Conservation (phyloP, 225 moss, liverwort and hornwort species). For the Sphagnum contortum region DNA sequence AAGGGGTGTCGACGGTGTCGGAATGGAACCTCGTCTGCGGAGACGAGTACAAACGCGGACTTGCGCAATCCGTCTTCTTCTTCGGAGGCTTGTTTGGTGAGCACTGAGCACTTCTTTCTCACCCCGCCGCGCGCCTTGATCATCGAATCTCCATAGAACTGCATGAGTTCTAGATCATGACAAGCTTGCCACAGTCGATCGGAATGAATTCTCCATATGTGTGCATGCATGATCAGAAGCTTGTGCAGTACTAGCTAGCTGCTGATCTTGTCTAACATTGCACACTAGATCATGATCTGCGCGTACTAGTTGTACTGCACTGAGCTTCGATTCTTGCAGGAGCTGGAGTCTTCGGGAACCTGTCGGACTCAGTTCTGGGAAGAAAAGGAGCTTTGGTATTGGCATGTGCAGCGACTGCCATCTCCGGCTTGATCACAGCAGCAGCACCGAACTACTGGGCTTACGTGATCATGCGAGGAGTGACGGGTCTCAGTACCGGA, state of each 20-base stretch:
- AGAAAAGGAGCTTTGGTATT: conserved; percentile 24
- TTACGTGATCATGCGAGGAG: conserved; percentile 17
- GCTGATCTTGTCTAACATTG: not conserved
- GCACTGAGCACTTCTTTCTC: not conserved
- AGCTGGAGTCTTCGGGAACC: conserved; percentile 25
- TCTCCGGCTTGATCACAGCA: conserved; percentile 20
- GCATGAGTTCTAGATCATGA: not conserved
- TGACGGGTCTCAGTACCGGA: conserved; percentile 20
- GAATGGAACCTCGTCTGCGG: conserved; percentile 41
- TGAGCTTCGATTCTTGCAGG: conserved; percentile 7
- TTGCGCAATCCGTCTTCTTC: conserved; percentile 32
- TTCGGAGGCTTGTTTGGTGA: conserved; percentile 23
- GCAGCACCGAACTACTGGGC: conserved; percentile 22
- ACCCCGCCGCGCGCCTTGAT: not conserved
- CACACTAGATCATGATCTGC: not conserved
- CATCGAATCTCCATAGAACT: not conserved
- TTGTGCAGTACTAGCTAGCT: not conserved
- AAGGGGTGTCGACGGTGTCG: conserved; percentile 21
- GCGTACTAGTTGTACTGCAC: not conserved
- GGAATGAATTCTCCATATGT: not conserved
- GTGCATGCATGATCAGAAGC: not conserved
- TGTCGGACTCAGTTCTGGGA: conserved; percentile 35
- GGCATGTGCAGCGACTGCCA: conserved; percentile 19
- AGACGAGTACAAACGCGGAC: conserved; percentile 29
- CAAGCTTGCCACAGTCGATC: not conserved